Base-by-base conservation (phyloP, 202 grass and related monocot species). In the Schoenoplectus triqueter region DNA sequence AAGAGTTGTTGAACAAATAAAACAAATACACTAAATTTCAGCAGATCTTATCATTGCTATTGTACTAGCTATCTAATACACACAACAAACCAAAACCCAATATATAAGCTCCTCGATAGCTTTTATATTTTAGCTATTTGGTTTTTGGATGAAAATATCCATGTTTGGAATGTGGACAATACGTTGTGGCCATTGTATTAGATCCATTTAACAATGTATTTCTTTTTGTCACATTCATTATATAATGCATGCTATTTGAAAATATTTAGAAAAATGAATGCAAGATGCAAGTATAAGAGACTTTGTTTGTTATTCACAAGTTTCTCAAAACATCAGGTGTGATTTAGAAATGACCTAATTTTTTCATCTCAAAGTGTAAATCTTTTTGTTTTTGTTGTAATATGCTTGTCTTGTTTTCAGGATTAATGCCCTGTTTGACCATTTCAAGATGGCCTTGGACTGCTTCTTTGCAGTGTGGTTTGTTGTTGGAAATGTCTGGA, bases 401-500 rank as follows among this genome's bases (percentile, higher is more conserved):
- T 69, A 3, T 45, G 7, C 18, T 49, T 19, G 48, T 82, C 72
- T 41, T 22, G 54, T 59, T 88, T 90, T 21, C 86, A 98, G 95
- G 91, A 95, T 98, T 49, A 95, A 94, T 92, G 87, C 91, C 20
- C 71, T 95, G 60, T 92, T 94, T 88, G 95, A 95, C 45, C 93
- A 98, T 87, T 95, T 98, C 86, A 98, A 98, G 86, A 98, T 98
- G 95, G 93, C 93, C 10, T 74, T 98, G 85, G 95, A 98, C 85
- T 98, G 91, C 85, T 98, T 98, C 78, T 95, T 98, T 86, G 95
- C 95, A 44, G 91, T 95, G 14, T 98, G 95, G 95, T 98, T 98
- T 11, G 95, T 98, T 59, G 95, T 94, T 81, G 95, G 95, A 87
- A 98, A 98, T 45, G 88, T 98, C 11, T 98, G 95, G 95, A 95